A percentile compares a stretch with the other conserved stretches of the same genome.
Conservation (phyloP, 2,329 filamentous ascomycete species). For the Cladosporium sp. region DNA sequence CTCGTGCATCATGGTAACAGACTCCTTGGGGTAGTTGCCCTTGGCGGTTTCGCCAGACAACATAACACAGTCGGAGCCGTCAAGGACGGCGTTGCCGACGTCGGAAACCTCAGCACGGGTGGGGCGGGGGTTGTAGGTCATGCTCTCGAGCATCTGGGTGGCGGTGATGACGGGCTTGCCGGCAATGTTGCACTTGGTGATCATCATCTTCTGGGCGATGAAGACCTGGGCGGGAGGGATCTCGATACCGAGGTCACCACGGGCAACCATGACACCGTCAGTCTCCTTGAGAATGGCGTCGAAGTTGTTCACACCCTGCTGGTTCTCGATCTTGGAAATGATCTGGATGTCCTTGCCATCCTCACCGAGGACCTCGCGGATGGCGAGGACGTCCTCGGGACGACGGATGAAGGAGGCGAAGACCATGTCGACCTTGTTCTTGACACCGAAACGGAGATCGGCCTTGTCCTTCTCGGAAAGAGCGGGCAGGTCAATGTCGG, state of each 20-base stretch:
- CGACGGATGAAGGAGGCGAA: constrained; percentile 98
- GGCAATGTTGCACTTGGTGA: constrained; percentile 99
- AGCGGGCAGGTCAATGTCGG: constrained; percentile 94
- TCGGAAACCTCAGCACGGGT: constrained; percentile 98
- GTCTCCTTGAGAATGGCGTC: constrained; percentile 93
- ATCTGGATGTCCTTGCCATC: constrained; percentile 97
- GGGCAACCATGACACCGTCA: constrained; percentile 99
- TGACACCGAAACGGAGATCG: constrained; percentile 92
- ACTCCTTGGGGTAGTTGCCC: constrained; percentile 88
- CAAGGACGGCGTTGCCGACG: constrained; percentile 95
- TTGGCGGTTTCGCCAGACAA: constrained; percentile 98
- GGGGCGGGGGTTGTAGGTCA: constrained; percentile 99
- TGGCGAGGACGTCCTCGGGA: constrained; percentile 87
- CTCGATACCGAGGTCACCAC: constrained; percentile 97
- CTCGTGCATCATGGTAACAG: constrained; percentile 97
- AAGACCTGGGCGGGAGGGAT: constrained; percentile 98
- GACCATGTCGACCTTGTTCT: constrained; percentile 99
- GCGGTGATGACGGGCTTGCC: constrained; percentile 99
- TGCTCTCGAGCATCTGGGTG: constrained; percentile 99
- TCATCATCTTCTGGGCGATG: constrained; percentile 99
- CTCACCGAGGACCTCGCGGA: constrained; percentile 85
- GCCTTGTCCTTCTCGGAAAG: constrained; percentile 97
- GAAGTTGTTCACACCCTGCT: constrained; percentile 99
- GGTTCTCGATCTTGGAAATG: constrained; percentile 99
- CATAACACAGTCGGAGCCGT: constrained; percentile 99